These are phyloP conservation scores for Penicillium egyptiacum DNA, from an alignment of 495 filamentous ascomycete species.

Conservation along the genomic window DNA sequence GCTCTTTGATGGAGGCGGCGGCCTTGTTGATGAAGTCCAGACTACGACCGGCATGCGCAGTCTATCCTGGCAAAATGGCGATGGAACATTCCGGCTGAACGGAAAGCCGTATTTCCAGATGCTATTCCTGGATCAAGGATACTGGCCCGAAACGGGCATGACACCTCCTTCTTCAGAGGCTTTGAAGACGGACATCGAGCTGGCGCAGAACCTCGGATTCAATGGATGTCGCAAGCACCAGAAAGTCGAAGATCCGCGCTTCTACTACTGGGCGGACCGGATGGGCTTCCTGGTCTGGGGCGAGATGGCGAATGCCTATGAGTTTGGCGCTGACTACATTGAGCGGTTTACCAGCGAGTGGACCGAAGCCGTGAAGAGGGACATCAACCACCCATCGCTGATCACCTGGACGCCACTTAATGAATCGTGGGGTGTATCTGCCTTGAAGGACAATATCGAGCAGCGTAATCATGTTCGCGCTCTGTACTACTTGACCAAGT, in stretches of 20 bases:
- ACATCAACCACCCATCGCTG: slow-evolving; percentile 60
- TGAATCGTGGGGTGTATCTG: slow-evolving; percentile 60
- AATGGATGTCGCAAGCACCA: slow-evolving; percentile 46
- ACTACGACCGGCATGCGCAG: slow-evolving; percentile 42
- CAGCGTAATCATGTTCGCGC: slow-evolving; percentile 59
- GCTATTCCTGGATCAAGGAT: slow-evolving; percentile 41
- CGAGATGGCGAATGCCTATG: slow-evolving; percentile 46
- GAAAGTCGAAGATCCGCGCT: slow-evolving; percentile 41
- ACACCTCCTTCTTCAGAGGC: slow-evolving; percentile 40
- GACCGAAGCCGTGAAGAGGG: slow-evolving; percentile 54
- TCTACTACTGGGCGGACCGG: slow-evolving; percentile 44
- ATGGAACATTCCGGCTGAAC: slow-evolving; percentile 42
- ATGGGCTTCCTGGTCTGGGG: slow-evolving; percentile 44
- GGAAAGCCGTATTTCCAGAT: slow-evolving; percentile 41
- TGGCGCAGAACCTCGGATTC: slow-evolving; percentile 33
- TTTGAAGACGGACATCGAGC: slow-evolving; percentile 34
- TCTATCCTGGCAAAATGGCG: slow-evolving; percentile 34
- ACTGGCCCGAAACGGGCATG: slow-evolving; percentile 40
- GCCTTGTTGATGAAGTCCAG: slow-evolving; percentile 29
- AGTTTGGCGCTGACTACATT: slow-evolving; percentile 52
- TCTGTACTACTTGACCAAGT: slow-evolving; percentile 61
- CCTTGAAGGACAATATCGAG: slow-evolving; percentile 48
- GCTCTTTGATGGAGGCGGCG: slow-evolving; percentile 19
- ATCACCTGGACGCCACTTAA: slow-evolving; percentile 64
- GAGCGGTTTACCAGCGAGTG: slow-evolving; percentile 57